phyloP scores from a whole-genome alignment of 2,329 filamentous ascomycete genomes.

The Achaetomium macrosporum region DNA sequence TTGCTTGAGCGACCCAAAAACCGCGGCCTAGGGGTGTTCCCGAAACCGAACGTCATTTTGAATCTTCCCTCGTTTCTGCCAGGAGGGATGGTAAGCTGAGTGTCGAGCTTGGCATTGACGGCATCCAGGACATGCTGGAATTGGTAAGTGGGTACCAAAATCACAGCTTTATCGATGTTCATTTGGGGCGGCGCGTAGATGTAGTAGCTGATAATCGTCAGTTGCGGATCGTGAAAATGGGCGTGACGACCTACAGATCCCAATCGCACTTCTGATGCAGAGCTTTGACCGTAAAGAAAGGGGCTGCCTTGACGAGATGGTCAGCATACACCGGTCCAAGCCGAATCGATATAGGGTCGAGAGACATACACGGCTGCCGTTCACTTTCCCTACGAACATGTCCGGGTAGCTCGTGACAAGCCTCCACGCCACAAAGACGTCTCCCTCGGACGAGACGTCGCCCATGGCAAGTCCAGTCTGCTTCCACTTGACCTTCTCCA shows the following conservation, averaged over 20 bases:
- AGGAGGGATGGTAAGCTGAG: conserved; percentile 52
- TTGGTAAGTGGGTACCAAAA: conserved; percentile 64
- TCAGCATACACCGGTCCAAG: neutral
- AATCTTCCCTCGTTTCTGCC: conserved; percentile 50
- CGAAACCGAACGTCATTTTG: conserved; percentile 53
- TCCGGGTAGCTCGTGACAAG: conserved; percentile 54
- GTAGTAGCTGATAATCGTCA: conserved; percentile 47
- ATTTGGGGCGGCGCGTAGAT: conserved; percentile 47
- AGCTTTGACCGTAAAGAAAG: conserved; percentile 49
- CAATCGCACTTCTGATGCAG: conserved; percentile 59
- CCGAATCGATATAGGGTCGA: neutral
- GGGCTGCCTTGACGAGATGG: conserved; percentile 28
- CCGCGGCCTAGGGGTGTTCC: conserved; percentile 57
- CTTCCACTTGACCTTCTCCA: conserved; percentile 17
- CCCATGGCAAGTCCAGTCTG: conserved; percentile 25
- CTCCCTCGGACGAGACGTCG: conserved; percentile 23
- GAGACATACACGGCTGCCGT: conserved; percentile 35
- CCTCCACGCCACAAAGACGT: conserved; percentile 45
- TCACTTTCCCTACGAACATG: conserved; percentile 51
- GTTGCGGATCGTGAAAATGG: neutral
- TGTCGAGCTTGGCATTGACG: conserved; percentile 56
- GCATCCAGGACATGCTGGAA: conserved; percentile 57
- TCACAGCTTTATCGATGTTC: conserved; percentile 44
- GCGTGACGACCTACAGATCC: conserved; percentile 58
- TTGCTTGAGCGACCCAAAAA: conserved; percentile 57